Conservation (phyloP, 2,329 filamentous ascomycete genomes). For the Akanthomyces muscarius region DNA sequence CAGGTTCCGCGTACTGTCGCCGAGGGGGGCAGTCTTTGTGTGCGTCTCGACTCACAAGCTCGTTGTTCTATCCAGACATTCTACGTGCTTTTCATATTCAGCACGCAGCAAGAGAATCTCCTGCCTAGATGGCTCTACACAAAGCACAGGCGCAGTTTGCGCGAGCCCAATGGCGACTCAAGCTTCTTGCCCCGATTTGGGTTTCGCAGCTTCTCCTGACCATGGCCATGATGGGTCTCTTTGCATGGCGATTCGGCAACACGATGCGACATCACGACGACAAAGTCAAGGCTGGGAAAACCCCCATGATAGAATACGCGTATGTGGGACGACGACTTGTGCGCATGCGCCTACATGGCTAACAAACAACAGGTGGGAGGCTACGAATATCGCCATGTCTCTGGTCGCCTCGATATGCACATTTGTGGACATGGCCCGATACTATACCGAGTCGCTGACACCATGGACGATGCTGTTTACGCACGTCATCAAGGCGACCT, state of each 20-base stretch:
- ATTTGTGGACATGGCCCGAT: slow-evolving; percentile 44
- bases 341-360: slow-evolving; percentile 8
- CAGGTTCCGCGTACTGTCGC: background rate
- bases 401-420: slow-evolving; percentile 44
- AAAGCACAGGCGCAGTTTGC: slow-evolving; percentile 50
- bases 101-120: background rate
- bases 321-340: slow-evolving; percentile 34
- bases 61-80: background rate
- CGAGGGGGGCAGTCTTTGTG: no score
- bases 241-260: slow-evolving; percentile 49
- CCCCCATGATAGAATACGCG: slow-evolving; percentile 47
- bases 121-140: slow-evolving; percentile 36
- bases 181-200: slow-evolving; percentile 49
- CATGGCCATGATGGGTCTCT: slow-evolving; percentile 46
- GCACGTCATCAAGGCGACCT: slow-evolving; percentile 46
- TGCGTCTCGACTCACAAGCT: background rate
- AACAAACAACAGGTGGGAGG: slow-evolving; percentile 45
- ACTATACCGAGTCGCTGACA: slow-evolving; percentile 47
- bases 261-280: slow-evolving; percentile 43
- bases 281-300: slow-evolving; percentile 34
- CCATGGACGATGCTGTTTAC: slow-evolving; percentile 52
- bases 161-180: slow-evolving; percentile 48
- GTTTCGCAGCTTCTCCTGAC: slow-evolving; percentile 43
- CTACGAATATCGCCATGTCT: slow-evolving; percentile 48
- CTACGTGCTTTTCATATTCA: background rate